Base-by-base conservation (phyloP, 2,329 filamentous ascomycete species). In the Botrytis tulipae region DNA sequence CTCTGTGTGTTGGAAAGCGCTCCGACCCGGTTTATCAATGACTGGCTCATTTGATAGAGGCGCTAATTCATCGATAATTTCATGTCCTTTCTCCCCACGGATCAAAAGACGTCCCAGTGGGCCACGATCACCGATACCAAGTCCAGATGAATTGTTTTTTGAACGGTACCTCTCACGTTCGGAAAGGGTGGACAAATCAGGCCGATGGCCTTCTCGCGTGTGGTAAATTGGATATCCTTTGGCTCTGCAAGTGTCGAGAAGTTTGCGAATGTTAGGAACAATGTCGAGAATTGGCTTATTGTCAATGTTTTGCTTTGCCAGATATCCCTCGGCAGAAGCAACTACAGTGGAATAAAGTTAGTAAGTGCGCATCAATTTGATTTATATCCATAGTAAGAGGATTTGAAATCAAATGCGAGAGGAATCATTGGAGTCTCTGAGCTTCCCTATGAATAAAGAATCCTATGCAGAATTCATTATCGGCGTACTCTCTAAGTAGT, bases 31-130 rank as follows among this genome's bases (percentile, higher is more conserved):
- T 69, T 82, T 82, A 57, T 82, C 81, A 54, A 82, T 79, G 5
- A 82, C 71, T 8, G 78, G 77, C 67, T 82, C 81, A 12, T 74
- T 74, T 8, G 69, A 66, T 2, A 77, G 40, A 1, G 81, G 81
- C 2, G 67, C 54, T 3, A 82, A 72, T 72, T 82, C 87, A 12
- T 84, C 81, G 29, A 90, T 84, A 44, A 86, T 88, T 65, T 87
- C 87, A 77, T 90, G 88, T 0, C 89, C 89, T 35, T 82, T 77
- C 76, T 90, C 86, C 0, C 89, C 88, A 32, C 88, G 85, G 37
- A 90, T 82, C 6, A 91, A 81, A 3, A 90, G 83, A n/a, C 86
- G 85, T 1, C 89, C 88, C 62, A 90, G 79, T 1, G 88, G 88
- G 0, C 88, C 88, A 22, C 75, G 84, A 85, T 82, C 80, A 20